Evolutionary conservation across 768 basidiomycete genomes (phyloP), one percentile per base, ranked within the genome.

Genomic region (Rhizopogon salebrosus): DNA sequence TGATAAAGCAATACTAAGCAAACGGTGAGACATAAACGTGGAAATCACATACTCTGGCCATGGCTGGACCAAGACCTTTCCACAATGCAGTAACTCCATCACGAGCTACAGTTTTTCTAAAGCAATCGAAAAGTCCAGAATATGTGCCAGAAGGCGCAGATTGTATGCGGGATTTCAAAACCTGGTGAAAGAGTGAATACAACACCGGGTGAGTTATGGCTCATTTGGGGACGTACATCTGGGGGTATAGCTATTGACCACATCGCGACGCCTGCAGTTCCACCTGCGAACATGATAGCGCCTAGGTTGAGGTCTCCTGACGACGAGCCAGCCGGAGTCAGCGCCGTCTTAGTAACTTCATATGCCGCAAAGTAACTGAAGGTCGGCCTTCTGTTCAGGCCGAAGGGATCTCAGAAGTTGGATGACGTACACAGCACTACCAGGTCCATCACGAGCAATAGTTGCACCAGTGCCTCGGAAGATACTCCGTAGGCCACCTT

Each of bases 81-180:
- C 94, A 99, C 9, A 99, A 74, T 1, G 95, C 95, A 26, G 70
- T 70, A 16, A 90, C 76, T 39, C 97, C 97, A 68, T 97, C 94
- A 48, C 76, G 80, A 6, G 91, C 89, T 59, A 98, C 89, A 8
- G 93, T 90, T 73, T 98, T 97, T 50, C 87, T 77, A 35, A 87
- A 81, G 63, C 97, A 99, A 68, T 99, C 97, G 51, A 97, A 61
- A 63, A 98, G 79, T 16, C 97, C 95, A 40, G 85, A 84, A 72
- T 99, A 99, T n/a, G 93, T 97, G 14, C 97, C 97, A 4, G 85
- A 84, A n/a, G 94, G 94, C 18, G 97, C 95, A 23, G 92, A 93
- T 67, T 99, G 97, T 24, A 99, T 74, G 55, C 95, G 80, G 18
- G 94, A 98, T 77, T 99, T 99, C 60, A 98, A 71, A 27, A 95